Evolutionary conservation across 495 filamentous ascomycete species (phyloP), one percentile per base, ranked within the genome.

Genomic region (Melanomma pulvis-pyrius): DNA sequence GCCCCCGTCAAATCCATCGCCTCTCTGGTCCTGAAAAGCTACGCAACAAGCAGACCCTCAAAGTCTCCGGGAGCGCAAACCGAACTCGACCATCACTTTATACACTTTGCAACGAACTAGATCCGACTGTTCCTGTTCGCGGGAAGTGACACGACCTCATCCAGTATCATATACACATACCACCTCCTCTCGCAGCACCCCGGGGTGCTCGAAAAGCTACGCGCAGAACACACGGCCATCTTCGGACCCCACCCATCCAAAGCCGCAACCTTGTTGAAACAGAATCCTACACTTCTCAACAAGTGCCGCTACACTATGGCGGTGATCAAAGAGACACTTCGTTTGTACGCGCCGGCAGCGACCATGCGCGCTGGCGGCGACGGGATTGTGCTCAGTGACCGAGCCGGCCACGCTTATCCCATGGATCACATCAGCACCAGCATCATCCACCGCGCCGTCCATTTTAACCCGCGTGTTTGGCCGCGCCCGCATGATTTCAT

Each of bases 61-160:
- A 41, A 19, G 3, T 4, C 56, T 32, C 7, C 19, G 1, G 13
- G 11, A 24, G 24, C 5, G 13, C 41, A 1, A 15, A 26, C 11
- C 9, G 17, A 54, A 29, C 30, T 67, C 6, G 57, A 67, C 26
- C 4, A 61, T 1, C 11, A 47, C 28, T 71, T 71, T 49, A 17
- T 21, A 3, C 9, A 25, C 13, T 46, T 29, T 44, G 61, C 58
- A 22, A 44, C 24, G 1, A 17, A 54, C 29, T 65, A 71, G 22
- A 55, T 68, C 1, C 52, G 65, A 0, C 54, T 78, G 0, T 83
- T 83, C 63, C 71, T 84, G 8, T 79, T 80, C 29, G 82, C 79
- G 2, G 82, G 82, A 19, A 79, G 82, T 64, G 82, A 84, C 71
- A 82, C 82, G 1, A 83, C 81, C 5, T 69, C 73, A 30, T 76